These are phyloP conservation scores for Mycena polygramma DNA, from an alignment of 768 basidiomycete species.

Conservation along the genomic window DNA sequence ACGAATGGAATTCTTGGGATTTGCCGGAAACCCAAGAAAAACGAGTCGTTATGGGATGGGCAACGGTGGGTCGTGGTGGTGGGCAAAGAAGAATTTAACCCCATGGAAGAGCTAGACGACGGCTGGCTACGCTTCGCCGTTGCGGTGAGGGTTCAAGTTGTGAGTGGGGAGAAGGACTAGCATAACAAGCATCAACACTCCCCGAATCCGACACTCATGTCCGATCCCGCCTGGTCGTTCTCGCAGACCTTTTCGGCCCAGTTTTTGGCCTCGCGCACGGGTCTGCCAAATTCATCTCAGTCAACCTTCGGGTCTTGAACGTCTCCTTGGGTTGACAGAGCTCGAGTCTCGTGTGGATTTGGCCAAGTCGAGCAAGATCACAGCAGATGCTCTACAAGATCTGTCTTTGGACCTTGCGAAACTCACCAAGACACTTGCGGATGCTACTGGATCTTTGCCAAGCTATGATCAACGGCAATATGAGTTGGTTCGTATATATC, in stretches of 20 bases:
- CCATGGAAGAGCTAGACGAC: too few species aligned
- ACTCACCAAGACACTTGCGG: conserved; percentile 71
- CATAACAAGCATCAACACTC: not conserved
- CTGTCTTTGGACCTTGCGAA: conserved; percentile 67
- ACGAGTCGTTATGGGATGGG: too few species aligned
- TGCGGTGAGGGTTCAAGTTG: too few species aligned
- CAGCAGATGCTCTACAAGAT: conserved; percentile 54
- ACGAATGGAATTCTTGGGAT: too few species aligned
- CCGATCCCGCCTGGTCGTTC: conserved; percentile 57
- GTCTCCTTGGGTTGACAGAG: conserved; percentile 50
- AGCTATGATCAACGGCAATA: conserved; percentile 82
- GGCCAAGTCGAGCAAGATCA: conserved; percentile 46
- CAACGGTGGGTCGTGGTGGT: too few species aligned
- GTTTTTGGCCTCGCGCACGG: conserved; percentile 65
- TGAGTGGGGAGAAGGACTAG: too few species aligned
- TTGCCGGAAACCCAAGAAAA: too few species aligned
- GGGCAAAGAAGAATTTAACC: too few species aligned
- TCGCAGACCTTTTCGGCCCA: conserved; percentile 63
- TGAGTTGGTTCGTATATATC: conserved; percentile 65
- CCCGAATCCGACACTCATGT: conserved; percentile 36
- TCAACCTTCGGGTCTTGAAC: conserved; percentile 36
- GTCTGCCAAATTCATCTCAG: conserved; percentile 53
- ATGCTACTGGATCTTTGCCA: conserved; percentile 75
- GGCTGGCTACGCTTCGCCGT: too few species aligned
- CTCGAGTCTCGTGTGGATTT: conserved; percentile 61